Evolutionary conservation across 176 grass and related monocot species (phyloP).

Genomic region (Canna indica): DNA sequence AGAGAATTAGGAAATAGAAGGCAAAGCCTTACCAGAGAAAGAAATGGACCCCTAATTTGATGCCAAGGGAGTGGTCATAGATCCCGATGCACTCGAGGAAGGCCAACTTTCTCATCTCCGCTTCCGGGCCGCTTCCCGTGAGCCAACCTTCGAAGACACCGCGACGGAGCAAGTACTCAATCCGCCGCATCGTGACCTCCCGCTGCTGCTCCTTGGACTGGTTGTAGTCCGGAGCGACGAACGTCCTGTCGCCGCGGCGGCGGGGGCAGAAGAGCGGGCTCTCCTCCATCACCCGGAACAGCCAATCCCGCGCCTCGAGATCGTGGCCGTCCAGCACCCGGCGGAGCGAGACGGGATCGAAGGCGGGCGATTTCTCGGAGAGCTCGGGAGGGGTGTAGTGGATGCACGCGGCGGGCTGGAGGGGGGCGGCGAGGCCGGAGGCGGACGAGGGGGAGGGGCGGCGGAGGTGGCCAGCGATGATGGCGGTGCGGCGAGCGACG

Average conservation of each 20-base stretch:
- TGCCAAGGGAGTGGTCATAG: constrained; percentile 64
- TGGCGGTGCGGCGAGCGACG: constrained; percentile 25
- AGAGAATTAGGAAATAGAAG: neutral
- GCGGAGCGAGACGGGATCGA: constrained; percentile 31
- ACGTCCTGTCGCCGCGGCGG: constrained; percentile 30
- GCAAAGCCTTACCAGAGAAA: constrained; percentile 49
- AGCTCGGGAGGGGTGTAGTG: constrained; percentile 46
- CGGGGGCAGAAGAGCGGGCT: constrained; percentile 54
- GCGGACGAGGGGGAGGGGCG: neutral
- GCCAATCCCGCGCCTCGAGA: constrained; percentile 45
- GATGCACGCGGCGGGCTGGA: constrained; percentile 38
- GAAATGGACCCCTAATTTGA: constrained; percentile 77
- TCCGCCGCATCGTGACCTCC: constrained; percentile 52
- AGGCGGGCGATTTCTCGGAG: constrained; percentile 28
- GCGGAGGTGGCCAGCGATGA: constrained; percentile 16
- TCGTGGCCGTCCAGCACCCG: constrained; percentile 53
- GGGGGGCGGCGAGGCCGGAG: neutral
- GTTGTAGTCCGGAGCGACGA: constrained; percentile 53
- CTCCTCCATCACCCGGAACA: constrained; percentile 58
- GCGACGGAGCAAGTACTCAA: constrained; percentile 33
- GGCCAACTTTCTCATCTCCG: constrained; percentile 36
- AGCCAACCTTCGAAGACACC: constrained; percentile 74
- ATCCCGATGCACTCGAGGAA: constrained; percentile 53
- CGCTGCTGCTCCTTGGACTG: constrained; percentile 58
- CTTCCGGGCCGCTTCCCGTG: constrained; percentile 29